Conservation (phyloP, 805 yeast species). For the Candida dendrica region DNA sequence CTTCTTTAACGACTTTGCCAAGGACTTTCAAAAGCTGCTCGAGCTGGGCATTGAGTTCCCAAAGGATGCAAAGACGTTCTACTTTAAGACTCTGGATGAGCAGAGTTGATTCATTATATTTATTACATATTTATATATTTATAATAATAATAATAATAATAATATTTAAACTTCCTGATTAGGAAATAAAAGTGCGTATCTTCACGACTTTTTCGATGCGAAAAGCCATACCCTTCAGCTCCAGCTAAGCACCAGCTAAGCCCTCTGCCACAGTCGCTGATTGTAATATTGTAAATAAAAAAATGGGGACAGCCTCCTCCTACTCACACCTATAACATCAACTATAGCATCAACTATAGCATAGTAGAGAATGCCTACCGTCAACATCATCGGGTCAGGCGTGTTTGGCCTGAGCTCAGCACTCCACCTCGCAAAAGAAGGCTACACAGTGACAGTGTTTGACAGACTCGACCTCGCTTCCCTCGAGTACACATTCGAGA, state of each 20-base stretch:
- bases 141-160: not conserved
- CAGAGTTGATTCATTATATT: constrained; percentile 37
- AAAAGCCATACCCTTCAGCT: too few species aligned
- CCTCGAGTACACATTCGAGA: constrained; percentile 18
- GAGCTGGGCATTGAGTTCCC: constrained; percentile 74
- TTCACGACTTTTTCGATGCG: too few species aligned
- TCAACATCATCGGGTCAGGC: constrained; percentile 35
- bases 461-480: constrained; percentile 9
- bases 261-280: too few species aligned
- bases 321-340: too few species aligned
- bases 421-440: constrained; percentile 25
- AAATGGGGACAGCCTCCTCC: too few species aligned
- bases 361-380: constrained; percentile 12
- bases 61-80: constrained; percentile 32
- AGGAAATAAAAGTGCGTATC: too few species aligned
- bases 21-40: constrained; percentile 60
- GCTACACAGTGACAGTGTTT: constrained; percentile 22
- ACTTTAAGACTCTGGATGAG: constrained; percentile 64
- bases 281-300: too few species aligned
- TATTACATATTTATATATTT: not conserved
- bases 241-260: too few species aligned
- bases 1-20: constrained; percentile 59
- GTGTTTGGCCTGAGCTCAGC: constrained; percentile 39
- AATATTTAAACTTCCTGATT: constrained; percentile 2
- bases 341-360: too few species aligned